Percentiles rank a stretch among this genome's conserved stretches.
Conservation (phyloP, 2,329 filamentous ascomycete genomes). For the Talaromyces piceae region DNA sequence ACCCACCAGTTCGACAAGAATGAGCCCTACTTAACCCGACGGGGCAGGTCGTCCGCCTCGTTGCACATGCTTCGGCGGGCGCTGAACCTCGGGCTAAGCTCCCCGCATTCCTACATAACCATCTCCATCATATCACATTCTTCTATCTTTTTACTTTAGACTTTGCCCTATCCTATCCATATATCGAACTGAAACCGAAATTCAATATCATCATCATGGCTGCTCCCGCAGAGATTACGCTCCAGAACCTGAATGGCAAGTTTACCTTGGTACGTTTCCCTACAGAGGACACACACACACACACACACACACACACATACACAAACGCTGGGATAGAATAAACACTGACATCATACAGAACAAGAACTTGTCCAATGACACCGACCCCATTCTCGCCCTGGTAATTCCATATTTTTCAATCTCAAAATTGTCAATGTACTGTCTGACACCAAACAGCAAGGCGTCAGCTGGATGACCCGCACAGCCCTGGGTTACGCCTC, state of each 20-base stretch:
- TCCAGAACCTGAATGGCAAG: conserved; percentile 60
- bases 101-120: no score
- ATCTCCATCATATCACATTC: not conserved
- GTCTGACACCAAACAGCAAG: conserved; percentile 43
- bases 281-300: no score
- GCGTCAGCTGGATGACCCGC: conserved; percentile 63
- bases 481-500: conserved; percentile 64
- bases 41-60: no score
- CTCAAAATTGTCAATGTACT: not conserved
- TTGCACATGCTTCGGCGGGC: no score
- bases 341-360: conserved; percentile 49
- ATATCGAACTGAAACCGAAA: no score
- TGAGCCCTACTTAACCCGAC: no score
- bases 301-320: no score
- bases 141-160: no score
- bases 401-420: conserved; percentile 21
- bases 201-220: conserved; percentile 65
- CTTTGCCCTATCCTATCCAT: no score
- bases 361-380: conserved; percentile 61
- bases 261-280: conserved; percentile 57
- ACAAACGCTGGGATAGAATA: not conserved
- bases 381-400: conserved; percentile 62
- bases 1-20: no score
- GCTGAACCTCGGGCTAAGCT: no score
- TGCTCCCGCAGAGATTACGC: conserved; percentile 59